phyloP scores from a whole-genome alignment of 176 grass and related monocot species.

The Bromus sterilis region DNA sequence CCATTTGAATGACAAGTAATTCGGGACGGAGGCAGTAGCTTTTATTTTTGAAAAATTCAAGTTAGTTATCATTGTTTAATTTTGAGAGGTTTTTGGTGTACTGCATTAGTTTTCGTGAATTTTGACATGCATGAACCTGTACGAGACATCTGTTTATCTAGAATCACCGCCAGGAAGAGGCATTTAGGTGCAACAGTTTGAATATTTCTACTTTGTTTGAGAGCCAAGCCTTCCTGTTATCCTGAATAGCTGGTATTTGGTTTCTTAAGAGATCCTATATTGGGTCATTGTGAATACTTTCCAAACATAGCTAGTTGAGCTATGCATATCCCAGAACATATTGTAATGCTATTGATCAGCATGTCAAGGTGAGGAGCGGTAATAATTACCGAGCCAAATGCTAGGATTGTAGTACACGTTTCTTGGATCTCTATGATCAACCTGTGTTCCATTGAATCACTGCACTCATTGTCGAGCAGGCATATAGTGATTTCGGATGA shows the following conservation, averaged over 20 bases:
- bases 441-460: not conserved
- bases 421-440: not conserved
- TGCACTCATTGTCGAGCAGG: not conserved
- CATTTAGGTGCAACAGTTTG: not conserved
- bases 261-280: not conserved
- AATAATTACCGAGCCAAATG: not conserved
- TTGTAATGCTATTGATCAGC: not conserved
- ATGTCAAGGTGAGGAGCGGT: not conserved
- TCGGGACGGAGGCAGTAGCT: too few species aligned
- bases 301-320: not conserved
- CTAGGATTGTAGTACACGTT: not conserved
- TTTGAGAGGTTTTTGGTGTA: not conserved
- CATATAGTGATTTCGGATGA: not conserved
- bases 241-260: not conserved
- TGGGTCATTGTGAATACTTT: constrained; percentile 8
- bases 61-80: not conserved
- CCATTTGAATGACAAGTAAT: too few species aligned
- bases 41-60: not conserved
- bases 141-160: not conserved
- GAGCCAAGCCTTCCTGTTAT: not conserved
- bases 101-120: not conserved
- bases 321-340: not conserved
- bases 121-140: not conserved
- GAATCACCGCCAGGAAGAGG: not conserved
- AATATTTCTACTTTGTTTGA: not conserved